A percentile compares a stretch with the other conserved stretches of the same genome.
Evolutionary conservation across 2,329 filamentous ascomycete genomes (phyloP).

Genomic region (Arthroderma sp.): DNA sequence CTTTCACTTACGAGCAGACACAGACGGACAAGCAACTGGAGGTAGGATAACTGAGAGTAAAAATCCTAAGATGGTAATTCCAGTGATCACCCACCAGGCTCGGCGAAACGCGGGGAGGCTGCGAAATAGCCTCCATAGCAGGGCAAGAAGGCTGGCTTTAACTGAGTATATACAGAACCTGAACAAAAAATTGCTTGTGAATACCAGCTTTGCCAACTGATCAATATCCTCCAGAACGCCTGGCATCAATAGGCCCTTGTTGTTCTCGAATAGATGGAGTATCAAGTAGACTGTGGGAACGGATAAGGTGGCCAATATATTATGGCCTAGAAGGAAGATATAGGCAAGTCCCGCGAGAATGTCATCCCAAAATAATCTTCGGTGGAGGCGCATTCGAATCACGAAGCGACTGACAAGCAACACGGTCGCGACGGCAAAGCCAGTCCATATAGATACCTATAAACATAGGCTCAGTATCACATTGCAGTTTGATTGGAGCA

Average conservation of each 20-base stretch:
- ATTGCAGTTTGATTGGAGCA: not conserved
- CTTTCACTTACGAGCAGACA: conserved; percentile 7
- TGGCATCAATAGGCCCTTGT: not conserved
- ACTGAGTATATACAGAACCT: conserved; percentile 7
- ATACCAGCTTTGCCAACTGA: not conserved
- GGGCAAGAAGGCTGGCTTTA: conserved; percentile 10
- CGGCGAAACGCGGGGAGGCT: conserved; percentile 5
- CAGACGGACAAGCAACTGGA: conserved; percentile 8
- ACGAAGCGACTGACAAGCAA: conserved; percentile 7
- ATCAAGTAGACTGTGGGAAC: conserved; percentile 6
- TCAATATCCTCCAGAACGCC: not conserved
- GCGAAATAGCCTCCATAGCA: conserved; percentile 10
- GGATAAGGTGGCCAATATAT: conserved; percentile 7
- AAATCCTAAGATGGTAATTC: not conserved
- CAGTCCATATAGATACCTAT: conserved; percentile 9
- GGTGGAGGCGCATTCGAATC: conserved; percentile 12
- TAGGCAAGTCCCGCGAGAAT: conserved; percentile 8
- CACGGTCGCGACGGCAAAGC: conserved; percentile 9
- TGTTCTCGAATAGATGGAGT: not conserved
- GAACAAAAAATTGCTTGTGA: conserved; percentile 7
- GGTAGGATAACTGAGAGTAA: conserved; percentile 1
- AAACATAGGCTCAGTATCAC: not conserved
- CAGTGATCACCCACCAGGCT: conserved; percentile 7
- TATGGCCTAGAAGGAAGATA: conserved; percentile 8
- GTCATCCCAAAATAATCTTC: conserved; percentile 12